These are phyloP conservation scores for Fraxinus anomala DNA, from an alignment of 257 asterid genomes.

Conservation along the genomic window DNA sequence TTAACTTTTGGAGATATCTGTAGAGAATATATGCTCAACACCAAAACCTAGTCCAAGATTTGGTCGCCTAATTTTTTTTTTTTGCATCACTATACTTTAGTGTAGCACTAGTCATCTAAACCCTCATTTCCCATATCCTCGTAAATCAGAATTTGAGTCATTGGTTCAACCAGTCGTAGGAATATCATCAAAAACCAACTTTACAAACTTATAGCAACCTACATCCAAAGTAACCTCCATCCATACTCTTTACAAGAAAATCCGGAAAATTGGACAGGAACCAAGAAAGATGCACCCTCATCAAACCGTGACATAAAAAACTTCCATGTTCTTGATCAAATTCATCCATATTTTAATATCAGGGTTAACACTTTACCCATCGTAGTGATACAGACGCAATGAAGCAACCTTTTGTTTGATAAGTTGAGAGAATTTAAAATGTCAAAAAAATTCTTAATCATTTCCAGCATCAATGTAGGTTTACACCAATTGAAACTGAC, in stretches of 20 bases:
- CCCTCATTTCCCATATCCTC: background rate
- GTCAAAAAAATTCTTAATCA: conserved; percentile 8
- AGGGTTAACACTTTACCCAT: background rate
- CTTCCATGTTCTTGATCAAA: background rate
- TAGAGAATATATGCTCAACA: background rate
- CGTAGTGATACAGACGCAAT: background rate
- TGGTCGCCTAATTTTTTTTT: background rate
- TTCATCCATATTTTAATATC: conserved; percentile 8
- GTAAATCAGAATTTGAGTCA: background rate
- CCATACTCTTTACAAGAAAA: conserved; percentile 20
- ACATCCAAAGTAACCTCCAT: background rate
- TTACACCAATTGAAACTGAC: background rate
- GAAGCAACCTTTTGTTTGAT: conserved; percentile 23
- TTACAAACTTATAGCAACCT: background rate
- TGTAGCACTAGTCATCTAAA: background rate
- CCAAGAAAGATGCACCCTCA: background rate
- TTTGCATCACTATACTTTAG: background rate
- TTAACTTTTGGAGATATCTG: no score
- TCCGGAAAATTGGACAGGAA: conserved; percentile 3
- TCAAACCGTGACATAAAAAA: conserved; percentile 1
- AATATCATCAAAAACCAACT: background rate
- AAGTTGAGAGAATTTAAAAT: background rate
- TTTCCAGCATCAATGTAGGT: conserved; percentile 3
- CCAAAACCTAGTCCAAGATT: background rate
- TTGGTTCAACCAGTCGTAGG: background rate